phyloP scores from a whole-genome alignment of 768 basidiomycete genomes.

The Auricularia auricula-judae region DNA sequence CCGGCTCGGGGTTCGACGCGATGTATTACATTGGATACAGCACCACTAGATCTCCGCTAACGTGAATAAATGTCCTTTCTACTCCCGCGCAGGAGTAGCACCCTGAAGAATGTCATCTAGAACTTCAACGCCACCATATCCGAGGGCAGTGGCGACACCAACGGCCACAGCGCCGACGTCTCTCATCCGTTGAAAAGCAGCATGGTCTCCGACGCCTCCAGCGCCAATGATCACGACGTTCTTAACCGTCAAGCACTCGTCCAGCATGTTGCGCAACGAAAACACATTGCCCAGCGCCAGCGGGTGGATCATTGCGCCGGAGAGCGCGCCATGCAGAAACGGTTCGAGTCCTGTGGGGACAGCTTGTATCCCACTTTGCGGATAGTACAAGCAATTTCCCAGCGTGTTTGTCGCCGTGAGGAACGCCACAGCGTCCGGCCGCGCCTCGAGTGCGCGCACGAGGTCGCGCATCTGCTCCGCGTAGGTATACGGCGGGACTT shows the following conservation, averaged over 20 bases:
- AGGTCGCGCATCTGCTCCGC: constrained; percentile 48
- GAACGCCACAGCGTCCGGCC: constrained; percentile 51
- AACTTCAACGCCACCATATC: constrained; percentile 26
- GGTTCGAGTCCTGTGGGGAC: constrained; percentile 30
- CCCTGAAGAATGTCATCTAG: constrained; percentile 13
- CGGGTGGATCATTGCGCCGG: constrained; percentile 52
- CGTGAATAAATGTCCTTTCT: too few species aligned
- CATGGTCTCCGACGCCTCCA: constrained; percentile 65
- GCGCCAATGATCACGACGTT: constrained; percentile 59
- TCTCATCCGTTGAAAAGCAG: constrained; percentile 56
- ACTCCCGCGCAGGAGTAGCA: too few species aligned
- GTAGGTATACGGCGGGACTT: constrained; percentile 67
- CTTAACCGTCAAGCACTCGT: too few species aligned
- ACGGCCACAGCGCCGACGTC: constrained; percentile 64
- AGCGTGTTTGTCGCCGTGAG: constrained; percentile 75
- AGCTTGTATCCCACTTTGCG: constrained; percentile 30
- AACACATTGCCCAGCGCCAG: too few species aligned
- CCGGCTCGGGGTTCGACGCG: too few species aligned
- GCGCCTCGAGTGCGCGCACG: constrained; percentile 33
- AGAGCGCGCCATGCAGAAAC: constrained; percentile 60
- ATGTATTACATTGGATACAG: too few species aligned
- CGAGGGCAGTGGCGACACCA: constrained; percentile 47
- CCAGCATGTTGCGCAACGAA: too few species aligned
- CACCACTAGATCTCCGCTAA: too few species aligned
- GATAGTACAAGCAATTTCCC: constrained; percentile 54